These are phyloP conservation scores for Aspergillus caelatus DNA, from an alignment of 2,329 filamentous ascomycete species.

Conservation along the genomic window DNA sequence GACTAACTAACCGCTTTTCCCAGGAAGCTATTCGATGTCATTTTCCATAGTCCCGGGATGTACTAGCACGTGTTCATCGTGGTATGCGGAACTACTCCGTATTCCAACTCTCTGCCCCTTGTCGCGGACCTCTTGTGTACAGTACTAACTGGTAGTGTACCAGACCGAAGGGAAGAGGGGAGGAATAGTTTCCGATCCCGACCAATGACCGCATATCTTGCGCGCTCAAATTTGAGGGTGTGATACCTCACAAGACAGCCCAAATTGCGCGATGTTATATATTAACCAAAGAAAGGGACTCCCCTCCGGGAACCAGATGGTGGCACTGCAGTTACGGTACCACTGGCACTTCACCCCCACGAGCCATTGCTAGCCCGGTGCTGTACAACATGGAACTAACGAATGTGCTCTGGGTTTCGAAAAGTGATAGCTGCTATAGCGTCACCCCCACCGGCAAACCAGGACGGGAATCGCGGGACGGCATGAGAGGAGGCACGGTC, in stretches of 20 bases:
- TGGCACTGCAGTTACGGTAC: not conserved
- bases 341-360: not conserved
- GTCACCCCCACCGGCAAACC: slow-evolving; percentile 10
- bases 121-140: not conserved
- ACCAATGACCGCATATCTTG: not conserved
- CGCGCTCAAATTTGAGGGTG: not conserved
- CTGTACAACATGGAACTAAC: not conserved
- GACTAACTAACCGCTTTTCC: not conserved
- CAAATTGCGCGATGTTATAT: not conserved
- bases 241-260: not conserved
- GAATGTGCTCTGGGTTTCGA: not conserved
- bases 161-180: not conserved
- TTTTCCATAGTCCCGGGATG: not conserved
- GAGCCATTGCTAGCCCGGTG: not conserved
- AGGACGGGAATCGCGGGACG: slow-evolving; percentile 20
- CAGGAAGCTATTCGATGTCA: not conserved
- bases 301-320: not conserved
- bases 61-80: slow-evolving; percentile 23
- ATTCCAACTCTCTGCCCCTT: not conserved
- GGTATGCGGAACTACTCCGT: slow-evolving; percentile 22
- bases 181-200: not conserved
- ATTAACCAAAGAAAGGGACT: not conserved
- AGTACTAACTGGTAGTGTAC: not conserved
- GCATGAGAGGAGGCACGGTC: slow-evolving; percentile 8
- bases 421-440: not conserved